Evolutionary conservation across 352 stramenopile species (phyloP).

Genomic region (Phytopythium boreale): DNA sequence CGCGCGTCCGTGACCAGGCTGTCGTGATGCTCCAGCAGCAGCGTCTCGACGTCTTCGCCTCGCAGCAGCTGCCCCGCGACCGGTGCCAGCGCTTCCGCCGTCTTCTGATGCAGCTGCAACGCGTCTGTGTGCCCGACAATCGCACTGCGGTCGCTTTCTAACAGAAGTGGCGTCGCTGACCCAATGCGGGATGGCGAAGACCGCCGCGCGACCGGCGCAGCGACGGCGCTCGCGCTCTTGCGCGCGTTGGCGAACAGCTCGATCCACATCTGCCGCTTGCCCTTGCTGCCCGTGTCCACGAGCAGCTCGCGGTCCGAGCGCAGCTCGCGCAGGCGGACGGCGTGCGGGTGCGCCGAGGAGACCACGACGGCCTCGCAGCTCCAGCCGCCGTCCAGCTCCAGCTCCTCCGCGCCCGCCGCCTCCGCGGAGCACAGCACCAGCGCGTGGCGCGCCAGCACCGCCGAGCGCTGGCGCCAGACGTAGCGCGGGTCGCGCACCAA

Average conservation of each 20-base stretch:
- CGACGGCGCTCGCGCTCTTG: conserved; percentile 17
- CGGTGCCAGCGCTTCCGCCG: conserved; percentile 26
- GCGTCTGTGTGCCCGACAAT: conserved; percentile 5
- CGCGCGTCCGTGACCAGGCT: conserved; percentile 18
- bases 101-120: not conserved
- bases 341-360: conserved; percentile 57
- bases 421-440: conserved; percentile 29
- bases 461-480: conserved; percentile 37
- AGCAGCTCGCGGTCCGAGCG: conserved; percentile 39
- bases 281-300: conserved; percentile 34
- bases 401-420: conserved; percentile 15
- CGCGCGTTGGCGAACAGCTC: conserved; percentile 34
- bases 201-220: not conserved
- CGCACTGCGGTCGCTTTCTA: not conserved
- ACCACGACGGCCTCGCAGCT: conserved; percentile 55
- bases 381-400: conserved; percentile 39
- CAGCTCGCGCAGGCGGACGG: conserved; percentile 43
- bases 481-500: conserved; percentile 48
- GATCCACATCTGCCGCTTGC: conserved; percentile 58
- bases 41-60: conserved; percentile 26
- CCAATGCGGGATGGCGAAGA: not conserved
- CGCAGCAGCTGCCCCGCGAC: conserved; percentile 25
- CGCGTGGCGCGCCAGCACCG: conserved; percentile 30
- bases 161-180: not conserved
- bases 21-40: conserved; percentile 21